Evolutionary conservation across 2,329 filamentous ascomycete genomes (phyloP).

Genomic region (Clarireedia paspali): DNA sequence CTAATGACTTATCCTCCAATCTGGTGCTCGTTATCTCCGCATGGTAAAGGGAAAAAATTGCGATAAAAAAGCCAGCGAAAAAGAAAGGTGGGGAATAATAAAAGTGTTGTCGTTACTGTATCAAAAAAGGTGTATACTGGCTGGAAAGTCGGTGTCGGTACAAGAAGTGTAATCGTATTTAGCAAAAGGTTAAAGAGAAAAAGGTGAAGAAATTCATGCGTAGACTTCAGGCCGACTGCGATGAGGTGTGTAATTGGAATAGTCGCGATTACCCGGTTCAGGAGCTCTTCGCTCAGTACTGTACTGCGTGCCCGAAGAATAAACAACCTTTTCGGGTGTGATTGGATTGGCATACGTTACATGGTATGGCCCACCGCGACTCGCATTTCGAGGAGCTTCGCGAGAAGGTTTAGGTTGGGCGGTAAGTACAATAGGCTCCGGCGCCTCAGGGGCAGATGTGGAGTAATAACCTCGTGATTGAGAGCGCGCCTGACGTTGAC

Average conservation of each 20-base stretch:
- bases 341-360: not conserved
- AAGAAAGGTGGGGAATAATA: slow-evolving; percentile 8
- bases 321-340: not conserved
- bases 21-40: slow-evolving; percentile 2
- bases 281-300: not conserved
- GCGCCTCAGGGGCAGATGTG: slow-evolving; percentile 12
- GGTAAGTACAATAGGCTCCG: slow-evolving; percentile 13
- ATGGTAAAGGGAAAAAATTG: not conserved
- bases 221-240: not conserved
- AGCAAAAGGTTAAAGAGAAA: not conserved
- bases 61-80: not conserved
- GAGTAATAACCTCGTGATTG: slow-evolving; percentile 14
- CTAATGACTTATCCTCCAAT: not conserved
- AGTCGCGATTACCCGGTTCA: slow-evolving; percentile 2
- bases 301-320: not conserved
- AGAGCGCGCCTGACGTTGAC: slow-evolving; percentile 10
- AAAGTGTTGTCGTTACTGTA: slow-evolving; percentile 8
- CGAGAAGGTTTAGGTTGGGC: slow-evolving; percentile 15
- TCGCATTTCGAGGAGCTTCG: slow-evolving; percentile 12
- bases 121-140: slow-evolving; percentile 2
- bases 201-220: not conserved
- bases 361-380: not conserved
- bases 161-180: slow-evolving; percentile 6
- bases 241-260: not conserved
- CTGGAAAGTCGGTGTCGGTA: slow-evolving; percentile 6